Percentiles rank a stretch among this genome's conserved stretches.
Conservation (phyloP, 1,284 basidiomycete species). For the Entoloma clypeatum region DNA sequence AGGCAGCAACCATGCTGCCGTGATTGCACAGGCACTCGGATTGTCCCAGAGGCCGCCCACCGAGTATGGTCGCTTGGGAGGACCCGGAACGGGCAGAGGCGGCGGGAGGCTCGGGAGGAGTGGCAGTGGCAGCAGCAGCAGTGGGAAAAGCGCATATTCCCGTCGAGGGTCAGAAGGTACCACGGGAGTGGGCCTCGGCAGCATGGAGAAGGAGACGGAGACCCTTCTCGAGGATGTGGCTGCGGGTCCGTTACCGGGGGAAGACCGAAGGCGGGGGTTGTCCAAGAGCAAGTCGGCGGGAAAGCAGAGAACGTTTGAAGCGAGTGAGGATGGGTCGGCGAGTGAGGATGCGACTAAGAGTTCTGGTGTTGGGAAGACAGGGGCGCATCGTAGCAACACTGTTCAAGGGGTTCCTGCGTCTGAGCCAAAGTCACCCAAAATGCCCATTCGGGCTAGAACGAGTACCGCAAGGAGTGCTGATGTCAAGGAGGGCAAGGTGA, state of each 20-base stretch:
- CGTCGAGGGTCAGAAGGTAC: slow-evolving; percentile 19
- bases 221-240: slow-evolving; percentile 41
- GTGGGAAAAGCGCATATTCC: slow-evolving; percentile 12
- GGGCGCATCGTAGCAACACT: slow-evolving; percentile 40
- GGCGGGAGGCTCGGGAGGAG: slow-evolving; percentile 22
- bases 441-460: slow-evolving; percentile 54
- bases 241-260: not conserved
- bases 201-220: slow-evolving; percentile 47
- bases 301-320: slow-evolving; percentile 29
- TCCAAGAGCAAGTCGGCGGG: slow-evolving; percentile 31
- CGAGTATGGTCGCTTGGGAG: slow-evolving; percentile 33
- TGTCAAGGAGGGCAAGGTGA: slow-evolving; percentile 23
- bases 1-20: slow-evolving; percentile 28
- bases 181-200: slow-evolving; percentile 21
- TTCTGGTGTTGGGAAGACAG: slow-evolving; percentile 13
- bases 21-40: slow-evolving; percentile 37
- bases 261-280: slow-evolving; percentile 21
- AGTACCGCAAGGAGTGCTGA: slow-evolving; percentile 20
- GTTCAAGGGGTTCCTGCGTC: slow-evolving; percentile 41
- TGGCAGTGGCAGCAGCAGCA: slow-evolving; percentile 20
- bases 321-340: slow-evolving; percentile 6
- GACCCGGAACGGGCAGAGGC: slow-evolving; percentile 27
- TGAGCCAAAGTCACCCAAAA: slow-evolving; percentile 43
- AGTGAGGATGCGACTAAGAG: slow-evolving; percentile 14
- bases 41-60: slow-evolving; percentile 35